Evolutionary conservation across 108 stramenopile species (phyloP).

Genomic region (Mediolabrus comicus): DNA sequence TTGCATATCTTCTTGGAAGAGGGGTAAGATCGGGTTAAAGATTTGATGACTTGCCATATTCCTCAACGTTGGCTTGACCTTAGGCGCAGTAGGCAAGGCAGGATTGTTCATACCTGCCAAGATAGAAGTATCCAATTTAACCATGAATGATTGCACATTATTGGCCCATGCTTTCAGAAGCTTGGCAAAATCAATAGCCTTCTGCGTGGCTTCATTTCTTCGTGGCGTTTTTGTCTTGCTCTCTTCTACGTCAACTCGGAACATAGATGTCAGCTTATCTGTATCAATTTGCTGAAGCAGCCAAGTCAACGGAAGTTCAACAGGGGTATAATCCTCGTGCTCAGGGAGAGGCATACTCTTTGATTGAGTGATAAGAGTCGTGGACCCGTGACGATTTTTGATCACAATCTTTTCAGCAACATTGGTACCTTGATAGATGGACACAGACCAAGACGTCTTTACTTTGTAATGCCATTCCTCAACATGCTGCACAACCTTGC

Average conservation of each 20-base stretch:
- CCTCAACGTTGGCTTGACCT: slow-evolving; percentile 4
- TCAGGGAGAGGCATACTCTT: slow-evolving; percentile 19
- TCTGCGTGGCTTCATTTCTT: slow-evolving; percentile 58
- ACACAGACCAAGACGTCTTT: slow-evolving; percentile 28
- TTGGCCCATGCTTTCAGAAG: slow-evolving; percentile 36
- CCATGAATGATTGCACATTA: slow-evolving; percentile 7
- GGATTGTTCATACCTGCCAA: slow-evolving; percentile 23
- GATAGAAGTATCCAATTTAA: not conserved
- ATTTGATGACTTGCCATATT: slow-evolving; percentile 8
- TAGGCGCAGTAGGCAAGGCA: slow-evolving; percentile 13
- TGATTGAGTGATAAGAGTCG: slow-evolving; percentile 42
- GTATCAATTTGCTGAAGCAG: slow-evolving; percentile 57
- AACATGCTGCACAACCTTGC: slow-evolving; percentile 39
- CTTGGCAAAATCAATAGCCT: slow-evolving; percentile 46
- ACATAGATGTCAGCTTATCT: slow-evolving; percentile 23
- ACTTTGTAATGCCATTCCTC: slow-evolving; percentile 66
- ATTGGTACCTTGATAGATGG: slow-evolving; percentile 45
- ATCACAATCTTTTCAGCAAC: slow-evolving; percentile 43
- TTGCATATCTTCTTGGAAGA: slow-evolving; percentile 38
- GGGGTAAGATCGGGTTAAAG: slow-evolving; percentile 63
- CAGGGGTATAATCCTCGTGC: slow-evolving; percentile 11
- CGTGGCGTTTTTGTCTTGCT: slow-evolving; percentile 60
- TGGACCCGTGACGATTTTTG: slow-evolving; percentile 40
- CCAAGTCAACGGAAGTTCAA: slow-evolving; percentile 71
- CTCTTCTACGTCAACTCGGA: slow-evolving; percentile 53